A percentile compares a stretch with the other conserved stretches of the same genome.
Conservation (phyloP, 192 early-diverging fungal genomes). For the Gryganskiella cystojenkinii region DNA sequence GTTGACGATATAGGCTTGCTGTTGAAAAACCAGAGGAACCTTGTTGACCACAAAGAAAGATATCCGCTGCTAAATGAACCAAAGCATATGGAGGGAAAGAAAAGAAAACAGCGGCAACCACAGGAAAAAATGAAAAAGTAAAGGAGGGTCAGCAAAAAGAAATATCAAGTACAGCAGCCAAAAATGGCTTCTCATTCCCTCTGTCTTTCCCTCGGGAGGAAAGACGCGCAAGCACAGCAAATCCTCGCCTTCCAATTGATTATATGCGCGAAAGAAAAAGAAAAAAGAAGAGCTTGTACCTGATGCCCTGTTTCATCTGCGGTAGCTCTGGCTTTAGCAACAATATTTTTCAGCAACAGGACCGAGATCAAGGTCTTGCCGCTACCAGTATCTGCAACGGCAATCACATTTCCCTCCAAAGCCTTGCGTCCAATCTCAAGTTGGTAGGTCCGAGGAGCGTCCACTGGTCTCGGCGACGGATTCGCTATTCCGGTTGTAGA, state of each 20-base stretch:
- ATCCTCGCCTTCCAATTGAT: not conserved
- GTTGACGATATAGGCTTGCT: conserved; percentile 73
- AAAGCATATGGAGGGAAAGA: no score
- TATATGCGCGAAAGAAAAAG: not conserved
- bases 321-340: conserved; percentile 51
- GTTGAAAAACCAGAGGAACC: conserved; percentile 89
- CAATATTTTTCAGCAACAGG: conserved; percentile 84
- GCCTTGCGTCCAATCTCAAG: conserved; percentile 78
- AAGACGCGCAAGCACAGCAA: no score
- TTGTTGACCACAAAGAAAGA: conserved; percentile 86
- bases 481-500: not conserved
- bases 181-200: no score
- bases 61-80: conserved; percentile 59
- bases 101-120: no score
- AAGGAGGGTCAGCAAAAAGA: no score
- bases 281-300: conserved; percentile 26
- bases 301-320: conserved; percentile 34
- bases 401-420: conserved; percentile 80
- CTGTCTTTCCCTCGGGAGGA: no score
- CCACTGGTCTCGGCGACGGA: not conserved
- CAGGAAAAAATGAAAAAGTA: not conserved
- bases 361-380: conserved; percentile 93
- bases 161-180: no score
- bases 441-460: conserved; percentile 72
- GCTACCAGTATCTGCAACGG: conserved; percentile 91